These are phyloP conservation scores for Cystobasidium slooffiae DNA, from an alignment of 1,284 basidiomycete genomes.

Conservation along the genomic window DNA sequence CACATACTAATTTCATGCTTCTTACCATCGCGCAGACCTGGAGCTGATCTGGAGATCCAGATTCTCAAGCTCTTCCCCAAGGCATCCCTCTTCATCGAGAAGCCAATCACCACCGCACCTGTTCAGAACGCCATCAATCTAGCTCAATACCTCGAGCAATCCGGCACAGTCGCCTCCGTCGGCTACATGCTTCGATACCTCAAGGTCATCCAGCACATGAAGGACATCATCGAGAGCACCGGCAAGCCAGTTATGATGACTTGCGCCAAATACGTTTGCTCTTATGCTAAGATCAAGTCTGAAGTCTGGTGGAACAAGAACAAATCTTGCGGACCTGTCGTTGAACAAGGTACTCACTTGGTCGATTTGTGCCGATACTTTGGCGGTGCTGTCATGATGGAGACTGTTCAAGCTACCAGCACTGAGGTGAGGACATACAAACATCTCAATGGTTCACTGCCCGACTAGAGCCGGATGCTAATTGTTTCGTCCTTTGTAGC, in stretches of 20 bases:
- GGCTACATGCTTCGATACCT: slow-evolving; percentile 92
- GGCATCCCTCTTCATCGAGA: slow-evolving; percentile 53
- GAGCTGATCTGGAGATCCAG: slow-evolving; percentile 86
- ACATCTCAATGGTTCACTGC: slow-evolving; percentile 53
- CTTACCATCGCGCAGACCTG: slow-evolving; percentile 63
- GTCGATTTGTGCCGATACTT: slow-evolving; percentile 75
- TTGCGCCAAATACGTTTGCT: slow-evolving; percentile 91
- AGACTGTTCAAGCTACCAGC: slow-evolving; percentile 66
- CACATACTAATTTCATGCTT: neutral
- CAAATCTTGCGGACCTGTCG: slow-evolving; percentile 84
- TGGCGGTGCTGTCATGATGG: slow-evolving; percentile 92
- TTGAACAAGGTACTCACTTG: slow-evolving; percentile 93
- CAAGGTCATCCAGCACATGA: slow-evolving; percentile 96
- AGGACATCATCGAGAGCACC: slow-evolving; percentile 92
- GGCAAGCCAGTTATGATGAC: slow-evolving; percentile 96
- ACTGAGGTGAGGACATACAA: slow-evolving; percentile 46
- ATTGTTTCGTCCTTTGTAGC: slow-evolving; percentile 59
- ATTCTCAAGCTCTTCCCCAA: slow-evolving; percentile 83
- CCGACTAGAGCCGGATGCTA: slow-evolving; percentile 69
- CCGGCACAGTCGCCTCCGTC: slow-evolving; percentile 81
- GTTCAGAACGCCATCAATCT: slow-evolving; percentile 61
- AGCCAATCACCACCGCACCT: slow-evolving; percentile 52
- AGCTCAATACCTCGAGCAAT: slow-evolving; percentile 87
- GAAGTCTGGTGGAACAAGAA: slow-evolving; percentile 94
- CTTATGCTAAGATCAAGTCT: slow-evolving; percentile 84